Percentiles rank a stretch among this genome's conserved stretches.
phyloP scores from a whole-genome alignment of 225 moss, liverwort and hornwort species.

The Marchantia paleacea region DNA sequence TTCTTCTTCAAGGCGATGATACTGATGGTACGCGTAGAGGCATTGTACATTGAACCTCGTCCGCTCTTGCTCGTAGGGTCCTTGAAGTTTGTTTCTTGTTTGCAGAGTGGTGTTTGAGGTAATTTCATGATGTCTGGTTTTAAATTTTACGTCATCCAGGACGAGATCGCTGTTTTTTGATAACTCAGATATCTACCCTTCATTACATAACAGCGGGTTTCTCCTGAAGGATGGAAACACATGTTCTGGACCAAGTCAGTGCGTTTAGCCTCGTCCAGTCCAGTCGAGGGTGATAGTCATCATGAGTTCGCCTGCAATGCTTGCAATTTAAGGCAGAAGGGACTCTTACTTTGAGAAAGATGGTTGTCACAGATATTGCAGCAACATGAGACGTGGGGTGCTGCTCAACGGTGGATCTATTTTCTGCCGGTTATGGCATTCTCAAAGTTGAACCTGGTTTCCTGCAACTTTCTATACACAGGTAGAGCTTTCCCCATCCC shows the following conservation, averaged over 20 bases:
- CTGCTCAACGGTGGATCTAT: constrained; percentile 7
- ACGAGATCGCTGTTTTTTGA: not conserved
- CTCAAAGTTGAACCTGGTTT: not conserved
- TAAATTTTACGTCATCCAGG: not conserved
- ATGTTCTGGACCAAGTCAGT: not conserved
- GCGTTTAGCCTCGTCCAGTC: not conserved
- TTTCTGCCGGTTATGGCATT: not conserved
- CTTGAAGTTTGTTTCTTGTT: not conserved
- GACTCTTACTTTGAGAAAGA: constrained; percentile 1
- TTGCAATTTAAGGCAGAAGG: not conserved
- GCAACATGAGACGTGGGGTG: not conserved
- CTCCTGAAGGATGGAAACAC: not conserved
- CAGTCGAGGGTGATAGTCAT: not conserved
- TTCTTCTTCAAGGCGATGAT: not conserved
- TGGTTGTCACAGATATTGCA: constrained; percentile 13
- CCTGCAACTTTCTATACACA: not conserved
- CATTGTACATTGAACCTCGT: not conserved
- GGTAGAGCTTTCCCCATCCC: not conserved
- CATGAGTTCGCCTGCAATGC: not conserved
- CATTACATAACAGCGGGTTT: not conserved
- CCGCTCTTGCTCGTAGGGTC: not conserved
- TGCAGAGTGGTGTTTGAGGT: not conserved
- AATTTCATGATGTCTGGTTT: not conserved
- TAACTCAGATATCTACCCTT: not conserved
- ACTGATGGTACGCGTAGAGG: not conserved